A percentile compares a stretch with the other conserved stretches of the same genome.
Conservation (phyloP, 2,329 filamentous ascomycete genomes). For the Xylariales sp. region DNA sequence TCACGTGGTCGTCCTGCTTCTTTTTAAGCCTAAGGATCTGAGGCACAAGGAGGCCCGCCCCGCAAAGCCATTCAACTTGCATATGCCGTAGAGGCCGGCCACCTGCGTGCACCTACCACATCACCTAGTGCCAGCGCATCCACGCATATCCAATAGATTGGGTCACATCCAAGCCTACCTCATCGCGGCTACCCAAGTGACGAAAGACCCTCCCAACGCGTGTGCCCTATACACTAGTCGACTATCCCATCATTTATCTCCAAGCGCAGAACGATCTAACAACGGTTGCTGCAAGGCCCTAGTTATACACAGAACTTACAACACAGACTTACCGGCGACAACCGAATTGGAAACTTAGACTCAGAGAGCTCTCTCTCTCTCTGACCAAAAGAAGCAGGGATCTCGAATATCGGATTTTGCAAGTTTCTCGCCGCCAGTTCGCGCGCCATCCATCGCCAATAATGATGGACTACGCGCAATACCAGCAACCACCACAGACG, state of each 20-base stretch:
- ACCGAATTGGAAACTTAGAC: constrained; percentile 34
- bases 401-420: constrained; percentile 46
- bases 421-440: constrained; percentile 46
- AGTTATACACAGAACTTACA: constrained; percentile 42
- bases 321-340: constrained; percentile 33
- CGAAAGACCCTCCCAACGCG: constrained; percentile 55
- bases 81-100: constrained; percentile 68
- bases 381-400: constrained; percentile 48
- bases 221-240: constrained; percentile 59
- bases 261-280: constrained; percentile 45
- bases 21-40: constrained; percentile 49
- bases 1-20: constrained; percentile 43
- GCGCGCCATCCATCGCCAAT: constrained; percentile 49
- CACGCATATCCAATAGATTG: constrained; percentile 69
- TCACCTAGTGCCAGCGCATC: constrained; percentile 70
- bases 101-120: constrained; percentile 64
- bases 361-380: constrained; percentile 27
- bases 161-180: constrained; percentile 60
- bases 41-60: constrained; percentile 59
- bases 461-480: constrained; percentile 82
- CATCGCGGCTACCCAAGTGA: constrained; percentile 59
- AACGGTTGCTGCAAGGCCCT: constrained; percentile 42
- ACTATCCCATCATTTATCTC: constrained; percentile 52
- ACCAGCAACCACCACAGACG: constrained; percentile 76
- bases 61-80: constrained; percentile 64